Percentiles rank a stretch among this genome's conserved stretches.
Evolutionary conservation across 2,329 filamentous ascomycete genomes (phyloP).

Genomic region (Diplodia scrobiculata): DNA sequence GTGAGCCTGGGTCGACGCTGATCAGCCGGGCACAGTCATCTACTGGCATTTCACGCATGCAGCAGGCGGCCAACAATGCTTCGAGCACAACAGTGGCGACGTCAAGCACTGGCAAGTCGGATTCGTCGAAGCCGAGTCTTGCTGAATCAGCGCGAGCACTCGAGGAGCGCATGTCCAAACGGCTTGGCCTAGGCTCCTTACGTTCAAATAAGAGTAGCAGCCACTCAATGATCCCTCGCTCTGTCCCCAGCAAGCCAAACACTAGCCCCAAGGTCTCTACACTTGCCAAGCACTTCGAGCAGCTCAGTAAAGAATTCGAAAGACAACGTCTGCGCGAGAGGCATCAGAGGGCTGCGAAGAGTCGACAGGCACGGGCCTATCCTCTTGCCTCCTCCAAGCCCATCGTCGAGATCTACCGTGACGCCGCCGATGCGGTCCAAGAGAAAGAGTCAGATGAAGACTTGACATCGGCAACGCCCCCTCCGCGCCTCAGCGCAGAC

Average conservation of each 20-base stretch:
- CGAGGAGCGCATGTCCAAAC: slow-evolving; percentile 78
- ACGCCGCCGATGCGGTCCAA: slow-evolving; percentile 88
- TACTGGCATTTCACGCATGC: slow-evolving; percentile 25
- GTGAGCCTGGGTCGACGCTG: slow-evolving; percentile 36
- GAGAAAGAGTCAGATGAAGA: slow-evolving; percentile 72
- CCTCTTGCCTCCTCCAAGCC: slow-evolving; percentile 92
- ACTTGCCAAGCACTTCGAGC: slow-evolving; percentile 94
- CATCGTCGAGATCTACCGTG: slow-evolving; percentile 92
- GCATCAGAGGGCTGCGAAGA: slow-evolving; percentile 75
- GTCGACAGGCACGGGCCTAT: slow-evolving; percentile 75
- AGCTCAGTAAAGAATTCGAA: slow-evolving; percentile 93
- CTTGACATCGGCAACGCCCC: slow-evolving; percentile 42
- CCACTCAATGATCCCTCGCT: slow-evolving; percentile 82
- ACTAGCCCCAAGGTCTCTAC: slow-evolving; percentile 80
- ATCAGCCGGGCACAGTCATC: slow-evolving; percentile 43
- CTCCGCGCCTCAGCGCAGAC: slow-evolving; percentile 41
- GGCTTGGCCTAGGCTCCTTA: slow-evolving; percentile 65
- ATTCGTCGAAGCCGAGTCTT: slow-evolving; percentile 37
- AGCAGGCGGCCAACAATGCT: slow-evolving; percentile 24
- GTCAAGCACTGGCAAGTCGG: slow-evolving; percentile 32
- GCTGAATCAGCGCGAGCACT: slow-evolving; percentile 46
- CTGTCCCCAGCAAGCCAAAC: slow-evolving; percentile 70
- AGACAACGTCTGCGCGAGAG: slow-evolving; percentile 88
- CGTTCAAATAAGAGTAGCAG: slow-evolving; percentile 58
- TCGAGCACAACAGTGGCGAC: slow-evolving; percentile 32